phyloP scores from a whole-genome alignment of 495 filamentous ascomycete genomes.

The Alectoria sarmentosa region DNA sequence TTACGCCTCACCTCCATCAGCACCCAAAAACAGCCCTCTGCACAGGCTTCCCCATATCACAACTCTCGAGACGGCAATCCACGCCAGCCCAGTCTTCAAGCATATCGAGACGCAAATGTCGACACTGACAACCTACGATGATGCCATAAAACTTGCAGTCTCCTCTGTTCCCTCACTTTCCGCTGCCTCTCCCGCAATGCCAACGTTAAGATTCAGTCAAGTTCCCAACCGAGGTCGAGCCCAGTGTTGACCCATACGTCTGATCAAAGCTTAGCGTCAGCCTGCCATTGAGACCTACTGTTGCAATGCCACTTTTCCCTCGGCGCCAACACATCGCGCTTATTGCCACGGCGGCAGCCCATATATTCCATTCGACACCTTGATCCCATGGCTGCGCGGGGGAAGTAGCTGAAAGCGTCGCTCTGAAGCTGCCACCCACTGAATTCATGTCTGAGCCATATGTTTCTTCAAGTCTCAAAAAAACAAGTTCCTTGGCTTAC shows the following conservation, averaged over 20 bases:
- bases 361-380: background rate
- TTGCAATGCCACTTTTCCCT: slow-evolving; percentile 3
- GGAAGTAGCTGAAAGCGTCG: slow-evolving; percentile 7
- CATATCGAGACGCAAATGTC: too few species aligned
- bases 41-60: too few species aligned
- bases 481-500: background rate
- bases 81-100: too few species aligned
- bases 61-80: too few species aligned
- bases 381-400: slow-evolving; percentile 5
- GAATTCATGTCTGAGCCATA: slow-evolving; percentile 1
- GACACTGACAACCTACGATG: too few species aligned
- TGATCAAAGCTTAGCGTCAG: slow-evolving; percentile 4
- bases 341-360: slow-evolving; percentile 3
- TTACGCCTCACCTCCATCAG: too few species aligned
- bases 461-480: background rate
- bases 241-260: background rate
- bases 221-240: slow-evolving; percentile 1
- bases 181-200: background rate
- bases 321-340: slow-evolving; percentile 1
- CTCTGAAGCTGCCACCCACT: background rate
- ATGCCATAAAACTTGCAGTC: slow-evolving; percentile 3
- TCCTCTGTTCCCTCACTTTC: background rate
- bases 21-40: too few species aligned
- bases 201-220: slow-evolving; percentile 3
- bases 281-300: slow-evolving; percentile 4